Percentiles rank a stretch among this genome's conserved stretches.
phyloP scores from a whole-genome alignment of 2,329 filamentous ascomycete genomes.

The Myriangium duriaei region DNA sequence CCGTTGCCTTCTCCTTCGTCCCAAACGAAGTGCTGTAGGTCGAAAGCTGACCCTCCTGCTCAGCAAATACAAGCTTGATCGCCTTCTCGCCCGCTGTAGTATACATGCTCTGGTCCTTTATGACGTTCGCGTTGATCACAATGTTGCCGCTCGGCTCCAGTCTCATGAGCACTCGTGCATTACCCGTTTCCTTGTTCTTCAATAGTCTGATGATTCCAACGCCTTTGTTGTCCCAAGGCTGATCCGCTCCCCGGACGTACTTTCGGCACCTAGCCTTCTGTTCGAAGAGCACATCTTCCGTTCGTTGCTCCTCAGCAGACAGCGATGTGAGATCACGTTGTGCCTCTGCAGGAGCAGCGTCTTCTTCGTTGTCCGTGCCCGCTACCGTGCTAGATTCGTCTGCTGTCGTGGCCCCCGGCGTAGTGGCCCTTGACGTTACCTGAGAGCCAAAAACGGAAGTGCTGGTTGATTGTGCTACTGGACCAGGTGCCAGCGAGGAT shows the following conservation, averaged over 20 bases:
- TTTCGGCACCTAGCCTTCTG: conserved; percentile 55
- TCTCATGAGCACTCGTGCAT: conserved; percentile 56
- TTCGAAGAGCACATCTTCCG: conserved; percentile 59
- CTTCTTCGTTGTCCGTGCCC: conserved; percentile 18
- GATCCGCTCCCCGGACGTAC: conserved; percentile 38
- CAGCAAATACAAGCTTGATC: conserved; percentile 34
- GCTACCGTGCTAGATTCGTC: conserved; percentile 18
- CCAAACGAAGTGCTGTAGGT: conserved; percentile 63
- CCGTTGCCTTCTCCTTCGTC: conserved; percentile 39
- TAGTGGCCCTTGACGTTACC: conserved; percentile 33
- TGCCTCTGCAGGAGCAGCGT: conserved; percentile 18
- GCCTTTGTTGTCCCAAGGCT: conserved; percentile 56
- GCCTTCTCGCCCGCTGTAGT: conserved; percentile 28
- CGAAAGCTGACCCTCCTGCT: conserved; percentile 48
- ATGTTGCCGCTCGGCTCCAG: conserved; percentile 64
- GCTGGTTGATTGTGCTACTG: conserved; percentile 18
- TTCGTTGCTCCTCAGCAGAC: conserved; percentile 46
- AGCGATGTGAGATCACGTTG: conserved; percentile 58
- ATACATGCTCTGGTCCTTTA: conserved; percentile 45
- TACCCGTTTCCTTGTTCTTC: conserved; percentile 57
- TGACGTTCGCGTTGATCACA: conserved; percentile 56
- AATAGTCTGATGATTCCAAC: conserved; percentile 60
- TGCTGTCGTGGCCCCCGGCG: conserved; percentile 34
- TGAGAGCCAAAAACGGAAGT: conserved; percentile 24
- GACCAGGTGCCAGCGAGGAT: conserved; percentile 15